Conservation (phyloP, 805 yeast genomes). For the Yamadazyma endophytica region DNA sequence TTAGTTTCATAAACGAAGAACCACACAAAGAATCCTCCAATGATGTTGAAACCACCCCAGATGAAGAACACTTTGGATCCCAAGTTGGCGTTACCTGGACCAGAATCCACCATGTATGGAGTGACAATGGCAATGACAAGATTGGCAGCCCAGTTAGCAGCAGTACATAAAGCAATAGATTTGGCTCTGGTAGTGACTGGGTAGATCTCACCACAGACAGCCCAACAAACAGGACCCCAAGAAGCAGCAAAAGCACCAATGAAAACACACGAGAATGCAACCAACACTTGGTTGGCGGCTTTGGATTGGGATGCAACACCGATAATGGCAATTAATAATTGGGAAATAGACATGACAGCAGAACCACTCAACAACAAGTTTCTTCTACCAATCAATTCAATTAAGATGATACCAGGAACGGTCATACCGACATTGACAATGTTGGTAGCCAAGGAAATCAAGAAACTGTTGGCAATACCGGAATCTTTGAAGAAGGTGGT, state of each 20-base stretch:
- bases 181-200: slow-evolving; percentile 36
- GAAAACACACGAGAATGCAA: slow-evolving; percentile 36
- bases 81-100: slow-evolving; percentile 35
- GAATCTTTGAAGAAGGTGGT: slow-evolving; percentile 35
- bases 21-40: slow-evolving; percentile 30
- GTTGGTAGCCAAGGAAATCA: slow-evolving; percentile 71
- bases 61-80: slow-evolving; percentile 39
- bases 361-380: slow-evolving; percentile 69
- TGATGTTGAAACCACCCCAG: slow-evolving; percentile 38
- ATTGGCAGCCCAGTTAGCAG: slow-evolving; percentile 40
- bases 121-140: slow-evolving; percentile 39
- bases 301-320: slow-evolving; percentile 34
- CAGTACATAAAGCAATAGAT: slow-evolving; percentile 34
- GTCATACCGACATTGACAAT: slow-evolving; percentile 78
- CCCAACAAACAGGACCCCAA: slow-evolving; percentile 41
- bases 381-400: slow-evolving; percentile 80
- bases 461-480: slow-evolving; percentile 52
- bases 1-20: slow-evolving; percentile 35
- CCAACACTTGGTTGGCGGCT: slow-evolving; percentile 27
- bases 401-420: slow-evolving; percentile 72
- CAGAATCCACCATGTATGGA: slow-evolving; percentile 38
- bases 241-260: slow-evolving; percentile 38
- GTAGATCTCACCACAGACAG: slow-evolving; percentile 32
- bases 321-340: slow-evolving; percentile 60
- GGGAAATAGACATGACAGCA: slow-evolving; percentile 53